Conservation (phyloP, 1,284 basidiomycete genomes). For the Irpex lacteus region DNA sequence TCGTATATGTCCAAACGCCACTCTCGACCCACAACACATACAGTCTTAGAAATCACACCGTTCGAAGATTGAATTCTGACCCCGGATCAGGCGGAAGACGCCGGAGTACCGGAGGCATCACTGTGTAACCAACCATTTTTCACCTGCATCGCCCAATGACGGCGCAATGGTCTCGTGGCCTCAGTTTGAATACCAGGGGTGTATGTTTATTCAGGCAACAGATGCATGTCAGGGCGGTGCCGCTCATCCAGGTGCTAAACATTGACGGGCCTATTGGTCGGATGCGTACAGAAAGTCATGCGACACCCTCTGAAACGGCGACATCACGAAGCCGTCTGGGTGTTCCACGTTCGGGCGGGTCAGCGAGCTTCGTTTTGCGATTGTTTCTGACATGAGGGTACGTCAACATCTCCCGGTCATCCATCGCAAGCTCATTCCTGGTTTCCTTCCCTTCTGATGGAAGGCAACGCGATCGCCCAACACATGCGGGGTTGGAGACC, state of each 20-base stretch:
- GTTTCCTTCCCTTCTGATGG: slow-evolving; percentile 1
- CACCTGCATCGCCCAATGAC: neutral
- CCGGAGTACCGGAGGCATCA: neutral
- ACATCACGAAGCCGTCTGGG: neutral
- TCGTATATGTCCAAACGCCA: neutral
- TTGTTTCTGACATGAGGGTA: neutral
- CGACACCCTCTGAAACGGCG: neutral
- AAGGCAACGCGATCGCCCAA: neutral
- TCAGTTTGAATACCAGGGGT: neutral
- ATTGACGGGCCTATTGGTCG: neutral
- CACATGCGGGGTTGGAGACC: slow-evolving; percentile 1
- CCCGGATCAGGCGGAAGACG: neutral
- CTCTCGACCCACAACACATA: neutral
- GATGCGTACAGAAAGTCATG: neutral
- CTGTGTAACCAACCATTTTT: neutral
- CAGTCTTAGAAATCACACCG: neutral
- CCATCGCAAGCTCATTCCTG: neutral
- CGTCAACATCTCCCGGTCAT: neutral
- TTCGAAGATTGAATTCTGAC: neutral
- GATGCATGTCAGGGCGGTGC: neutral
- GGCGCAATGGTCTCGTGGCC: neutral
- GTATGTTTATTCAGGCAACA: neutral
- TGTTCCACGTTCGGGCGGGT: neutral
- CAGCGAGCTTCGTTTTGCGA: neutral
- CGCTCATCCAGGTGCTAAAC: neutral